Percentiles rank a stretch among this genome's conserved stretches.
Conservation (phyloP, 2,329 filamentous ascomycete genomes). For the Penicillium sp. region DNA sequence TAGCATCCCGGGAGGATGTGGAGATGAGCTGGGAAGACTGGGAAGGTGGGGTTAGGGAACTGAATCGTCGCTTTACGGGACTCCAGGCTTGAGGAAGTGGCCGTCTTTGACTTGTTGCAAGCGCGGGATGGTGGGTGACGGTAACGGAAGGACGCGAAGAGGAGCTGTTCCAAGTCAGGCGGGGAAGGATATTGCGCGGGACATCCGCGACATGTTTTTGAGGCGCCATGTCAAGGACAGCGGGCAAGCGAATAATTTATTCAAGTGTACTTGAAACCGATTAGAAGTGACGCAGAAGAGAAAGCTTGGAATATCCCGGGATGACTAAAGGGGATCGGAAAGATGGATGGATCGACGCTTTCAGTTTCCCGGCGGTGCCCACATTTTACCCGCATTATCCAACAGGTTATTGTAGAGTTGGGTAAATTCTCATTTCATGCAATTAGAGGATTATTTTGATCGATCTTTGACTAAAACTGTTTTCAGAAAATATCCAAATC, state of each 20-base stretch:
- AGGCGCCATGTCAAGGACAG: slow-evolving; percentile 37
- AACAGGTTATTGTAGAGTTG: not conserved
- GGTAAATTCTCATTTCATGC: not conserved
- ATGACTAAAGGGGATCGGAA: slow-evolving; percentile 10
- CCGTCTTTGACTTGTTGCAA: slow-evolving; percentile 28
- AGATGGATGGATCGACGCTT: slow-evolving; percentile 8
- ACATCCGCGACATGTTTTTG: slow-evolving; percentile 44
- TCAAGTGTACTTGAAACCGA: not conserved
- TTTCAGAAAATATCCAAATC: slow-evolving; percentile 2
- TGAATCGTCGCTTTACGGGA: slow-evolving; percentile 23
- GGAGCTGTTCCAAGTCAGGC: slow-evolving; percentile 44
- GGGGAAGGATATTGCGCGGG: slow-evolving; percentile 45
- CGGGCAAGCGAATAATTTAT: not conserved
- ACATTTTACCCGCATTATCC: not conserved
- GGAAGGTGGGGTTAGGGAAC: slow-evolving; percentile 11
- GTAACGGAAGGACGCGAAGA: slow-evolving; percentile 34
- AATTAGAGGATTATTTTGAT: slow-evolving; percentile 5
- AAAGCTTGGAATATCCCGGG: slow-evolving; percentile 2
- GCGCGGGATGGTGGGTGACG: slow-evolving; percentile 28
- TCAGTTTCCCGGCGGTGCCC: slow-evolving; percentile 5
- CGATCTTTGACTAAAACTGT: not conserved
- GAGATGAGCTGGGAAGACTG: slow-evolving; percentile 19
- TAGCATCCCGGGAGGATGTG: slow-evolving; percentile 16
- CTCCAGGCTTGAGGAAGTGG: slow-evolving; percentile 26
- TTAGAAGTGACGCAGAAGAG: not conserved